Base-by-base conservation (phyloP, 305 asterid genomes). In the Fraxinus baroniana region DNA sequence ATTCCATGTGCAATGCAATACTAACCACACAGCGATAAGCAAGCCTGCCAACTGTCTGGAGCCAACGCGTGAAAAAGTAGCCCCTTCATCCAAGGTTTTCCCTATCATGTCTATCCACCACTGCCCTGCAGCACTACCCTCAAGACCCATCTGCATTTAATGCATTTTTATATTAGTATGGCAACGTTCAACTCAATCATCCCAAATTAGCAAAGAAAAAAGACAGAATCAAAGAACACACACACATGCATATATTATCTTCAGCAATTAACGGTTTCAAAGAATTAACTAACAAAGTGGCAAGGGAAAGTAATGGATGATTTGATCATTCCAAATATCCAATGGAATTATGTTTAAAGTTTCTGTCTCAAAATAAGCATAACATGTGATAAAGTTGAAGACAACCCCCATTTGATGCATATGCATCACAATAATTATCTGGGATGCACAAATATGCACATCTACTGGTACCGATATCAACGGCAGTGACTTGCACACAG, bases 71-170 rank as follows among this genome's bases (percentile, higher is more conserved):
- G 88, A 83, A 89, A 94, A 96, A 64, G 97, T 90, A 10, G 94
- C 93, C 78, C 98, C 97, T 86, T 96, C 98, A 82, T 91, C 98
- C 93, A 96, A 90, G 79, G 89, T 91, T 89, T 91, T 93, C 41
- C 94, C 99, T 79, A 96, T 94, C 94, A 92, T 91, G 78, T 94
- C 98, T 68, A 90, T 86, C 99, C 99, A 96, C 98, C 98, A 96
- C 80, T 96, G 99, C 81, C 98, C 99, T 37, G 92, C 93, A 78
- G 97, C 83, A 90, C 99, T 96, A 84, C 98, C 99, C 91, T 96
- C 99, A 84, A 94, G 92, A 78, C 99, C 99, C 87, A 96, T 93
- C 98, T 96, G 92, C 92, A 92, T 78, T 86, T 83, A 82, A 74
- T 41, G 83, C 76, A 70, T 49, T 60, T 39, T 77, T 80, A 73